Evolutionary conservation across 345 rosid genomes (phyloP), one percentile per base, ranked within the genome.

Genomic region (Moricandia arvensis): DNA sequence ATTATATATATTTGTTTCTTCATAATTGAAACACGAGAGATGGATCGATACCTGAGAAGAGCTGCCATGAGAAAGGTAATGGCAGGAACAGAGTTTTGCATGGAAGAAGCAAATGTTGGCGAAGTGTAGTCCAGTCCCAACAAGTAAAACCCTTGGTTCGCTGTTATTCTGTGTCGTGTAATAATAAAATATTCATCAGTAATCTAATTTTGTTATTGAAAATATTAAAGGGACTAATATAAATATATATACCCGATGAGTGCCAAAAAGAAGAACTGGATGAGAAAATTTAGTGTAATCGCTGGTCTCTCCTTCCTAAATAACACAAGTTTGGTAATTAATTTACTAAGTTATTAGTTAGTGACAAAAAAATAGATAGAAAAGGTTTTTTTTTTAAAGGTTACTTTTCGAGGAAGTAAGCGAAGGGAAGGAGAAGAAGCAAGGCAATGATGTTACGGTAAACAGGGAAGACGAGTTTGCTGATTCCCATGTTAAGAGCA

Each of bases 71-170:
- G 90, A 73, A 95, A 95, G 55, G 99, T 95, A 71, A 95, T 90
- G 76, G 99, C 99, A 6, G 99, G 99, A 64, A 95, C 99, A 4
- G 99, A 95, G 85, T 95, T 95, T 82, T 95, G 99, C 62, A 95
- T 92, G 43, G 99, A 97, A 57, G 99, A 95, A 18, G 99, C 99
- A 74, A 95, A 95, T 72, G 99, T 95, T 7, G 99, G 99, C 4
- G 99, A 83, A 15, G 99, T 90, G 83, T 95, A 86, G 59, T 92
- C 95, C 43, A 95, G 83, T 7, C 99, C 99, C 82, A 95, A 78
- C 82, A 95, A 81, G 86, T 95, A 95, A 79, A 95, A 95, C 49
- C 96, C 97, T 86, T 95, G 99, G 76, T 92, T 95, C 78, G 97
- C 99, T 51, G 99, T 95, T 74, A 95, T 92, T 71, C 99, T 95